phyloP scores from a whole-genome alignment of 495 filamentous ascomycete species.

The Pseudevernia furfuracea region DNA sequence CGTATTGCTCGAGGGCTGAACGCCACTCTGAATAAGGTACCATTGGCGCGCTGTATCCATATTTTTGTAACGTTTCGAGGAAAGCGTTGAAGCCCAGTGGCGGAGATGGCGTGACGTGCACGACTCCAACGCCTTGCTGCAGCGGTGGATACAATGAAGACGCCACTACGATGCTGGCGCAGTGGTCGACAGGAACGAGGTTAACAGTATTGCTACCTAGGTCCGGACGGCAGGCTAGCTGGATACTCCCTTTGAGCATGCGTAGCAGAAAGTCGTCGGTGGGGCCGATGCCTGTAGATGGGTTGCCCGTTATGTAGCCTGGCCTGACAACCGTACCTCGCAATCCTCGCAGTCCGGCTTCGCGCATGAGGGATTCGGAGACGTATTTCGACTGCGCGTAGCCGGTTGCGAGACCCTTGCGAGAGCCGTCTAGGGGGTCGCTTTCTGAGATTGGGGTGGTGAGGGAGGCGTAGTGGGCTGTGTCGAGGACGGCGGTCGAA shows the following conservation, averaged over 20 bases:
- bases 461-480: constrained; percentile 50
- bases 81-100: constrained; percentile 73
- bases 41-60: constrained; percentile 58
- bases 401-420: constrained; percentile 64
- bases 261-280: constrained; percentile 92
- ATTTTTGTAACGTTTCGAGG: constrained; percentile 59
- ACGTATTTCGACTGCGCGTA: constrained; percentile 92
- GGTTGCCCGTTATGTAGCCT: constrained; percentile 68
- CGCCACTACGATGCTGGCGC: constrained; percentile 70
- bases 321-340: constrained; percentile 70
- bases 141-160: constrained; percentile 54
- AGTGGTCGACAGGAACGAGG: constrained; percentile 80
- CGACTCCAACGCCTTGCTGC: constrained; percentile 45
- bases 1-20: constrained; percentile 52
- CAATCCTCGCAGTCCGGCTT: constrained; percentile 72
- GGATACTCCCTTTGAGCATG: constrained; percentile 81
- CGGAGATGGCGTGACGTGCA: constrained; percentile 77
- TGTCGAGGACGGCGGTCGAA: constrained; percentile 80
- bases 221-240: constrained; percentile 61
- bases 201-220: constrained; percentile 81
- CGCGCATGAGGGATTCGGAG: constrained; percentile 69
- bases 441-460: constrained; percentile 50
- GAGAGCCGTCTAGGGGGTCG: constrained; percentile 52
- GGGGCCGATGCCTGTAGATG: constrained; percentile 33
- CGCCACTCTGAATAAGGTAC: constrained; percentile 49